Percentiles rank a stretch among this genome's conserved stretches.
Conservation (phyloP, 176 grass and related monocot genomes). For the Guadua angustifolia region DNA sequence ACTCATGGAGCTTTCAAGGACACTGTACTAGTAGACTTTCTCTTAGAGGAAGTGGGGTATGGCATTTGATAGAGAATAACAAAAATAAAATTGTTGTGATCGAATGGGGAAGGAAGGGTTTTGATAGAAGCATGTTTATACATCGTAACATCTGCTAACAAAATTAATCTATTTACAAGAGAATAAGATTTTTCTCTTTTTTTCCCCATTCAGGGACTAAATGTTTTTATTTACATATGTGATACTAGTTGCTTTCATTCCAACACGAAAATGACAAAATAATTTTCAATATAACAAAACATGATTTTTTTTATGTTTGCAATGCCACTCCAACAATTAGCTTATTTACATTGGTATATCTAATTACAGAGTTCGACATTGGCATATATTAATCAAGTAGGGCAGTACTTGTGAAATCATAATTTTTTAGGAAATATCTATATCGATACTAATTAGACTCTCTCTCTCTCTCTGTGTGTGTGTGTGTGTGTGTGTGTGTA, state of each 20-base stretch:
- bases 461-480: no score
- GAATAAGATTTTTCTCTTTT: not conserved
- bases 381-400: not conserved
- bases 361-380: not conserved
- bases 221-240: not conserved
- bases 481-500: no score
- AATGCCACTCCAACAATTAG: not conserved
- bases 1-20: conserved; percentile 49
- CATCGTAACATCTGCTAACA: not conserved
- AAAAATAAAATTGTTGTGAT: conserved; percentile 33
- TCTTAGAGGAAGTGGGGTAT: conserved; percentile 54
- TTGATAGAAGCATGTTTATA: conserved; percentile 20
- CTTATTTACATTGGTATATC: not conserved
- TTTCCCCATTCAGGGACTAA: no score
- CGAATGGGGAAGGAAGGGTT: conserved; percentile 18
- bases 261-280: not conserved
- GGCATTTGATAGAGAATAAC: conserved; percentile 40
- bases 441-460: no score
- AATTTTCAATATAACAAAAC: not conserved
- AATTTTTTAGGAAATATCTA: not conserved
- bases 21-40: conserved; percentile 60
- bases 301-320: not conserved
- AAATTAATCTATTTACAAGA: not conserved
- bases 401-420: not conserved
- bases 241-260: not conserved